Percentiles rank a stretch among this genome's conserved stretches.
These are phyloP conservation scores for Pneumocystis oryctolagi DNA, from an alignment of 1,139 yeast species.

Conservation along the genomic window DNA sequence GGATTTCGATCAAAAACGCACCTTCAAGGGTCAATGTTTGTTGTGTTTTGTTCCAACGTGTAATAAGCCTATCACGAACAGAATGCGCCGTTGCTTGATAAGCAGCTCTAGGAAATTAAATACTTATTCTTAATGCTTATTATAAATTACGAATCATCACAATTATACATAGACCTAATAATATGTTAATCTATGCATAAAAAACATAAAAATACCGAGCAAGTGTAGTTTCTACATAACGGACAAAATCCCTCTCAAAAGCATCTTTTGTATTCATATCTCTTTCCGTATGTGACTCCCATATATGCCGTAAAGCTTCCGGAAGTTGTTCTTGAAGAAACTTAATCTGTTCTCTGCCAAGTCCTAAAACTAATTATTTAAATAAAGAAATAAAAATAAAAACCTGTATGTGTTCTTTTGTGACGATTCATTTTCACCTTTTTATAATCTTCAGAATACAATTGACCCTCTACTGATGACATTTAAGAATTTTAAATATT, in stretches of 20 bases:
- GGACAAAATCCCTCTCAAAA: slow-evolving; percentile 48
- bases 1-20: background rate
- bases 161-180: slow-evolving; percentile 64
- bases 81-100: slow-evolving; percentile 77
- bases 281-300: background rate
- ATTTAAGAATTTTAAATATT: background rate
- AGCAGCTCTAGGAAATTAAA: slow-evolving; percentile 37
- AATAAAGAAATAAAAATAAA: background rate
- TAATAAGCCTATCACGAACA: slow-evolving; percentile 61
- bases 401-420: background rate
- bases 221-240: slow-evolving; percentile 76
- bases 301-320: background rate
- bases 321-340: background rate
- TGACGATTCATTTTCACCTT: background rate
- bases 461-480: background rate
- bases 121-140: background rate
- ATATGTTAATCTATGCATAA: background rate
- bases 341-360: background rate
- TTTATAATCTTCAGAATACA: background rate
- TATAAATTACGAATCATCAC: slow-evolving; percentile 44
- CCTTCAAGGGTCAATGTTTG: slow-evolving; percentile 61
- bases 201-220: slow-evolving; percentile 29
- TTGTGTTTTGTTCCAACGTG: slow-evolving; percentile 89
- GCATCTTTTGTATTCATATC: slow-evolving; percentile 41
- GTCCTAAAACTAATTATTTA: background rate